phyloP scores from a whole-genome alignment of 768 basidiomycete genomes.

The Mycena galericulata region DNA sequence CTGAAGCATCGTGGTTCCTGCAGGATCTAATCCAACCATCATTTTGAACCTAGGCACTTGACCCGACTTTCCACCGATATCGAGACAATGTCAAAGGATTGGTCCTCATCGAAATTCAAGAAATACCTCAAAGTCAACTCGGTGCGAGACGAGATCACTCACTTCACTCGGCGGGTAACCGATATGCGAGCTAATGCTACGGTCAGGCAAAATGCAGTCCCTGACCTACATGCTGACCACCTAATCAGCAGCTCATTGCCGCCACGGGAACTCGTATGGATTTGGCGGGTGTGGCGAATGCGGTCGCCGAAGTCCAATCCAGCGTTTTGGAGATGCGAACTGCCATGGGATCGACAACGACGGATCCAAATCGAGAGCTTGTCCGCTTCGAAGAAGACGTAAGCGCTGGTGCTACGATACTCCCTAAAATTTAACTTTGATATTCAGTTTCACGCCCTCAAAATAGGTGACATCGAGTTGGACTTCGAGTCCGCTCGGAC shows the following conservation, averaged over 20 bases:
- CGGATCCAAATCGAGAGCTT: background rate
- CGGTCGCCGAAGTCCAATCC: background rate
- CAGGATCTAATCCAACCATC: too few relatives aligned
- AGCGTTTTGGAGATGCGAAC: background rate
- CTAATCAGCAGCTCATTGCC: background rate
- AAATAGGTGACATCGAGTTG: slow-evolving; percentile 15
- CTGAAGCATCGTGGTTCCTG: too few relatives aligned
- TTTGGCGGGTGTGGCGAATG: background rate
- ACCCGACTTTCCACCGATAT: background rate
- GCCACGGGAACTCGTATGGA: slow-evolving; percentile 7
- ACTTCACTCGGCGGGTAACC: background rate
- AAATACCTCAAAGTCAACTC: slow-evolving; percentile 18
- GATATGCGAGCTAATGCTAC: slow-evolving; percentile 12
- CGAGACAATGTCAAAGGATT: background rate
- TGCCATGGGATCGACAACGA: background rate
- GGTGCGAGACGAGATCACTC: background rate
- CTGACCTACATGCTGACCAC: background rate
- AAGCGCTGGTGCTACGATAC: background rate
- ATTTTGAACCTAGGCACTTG: slow-evolving; percentile 3
- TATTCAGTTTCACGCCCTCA: slow-evolving; percentile 1
- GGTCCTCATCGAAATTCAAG: slow-evolving; percentile 18
- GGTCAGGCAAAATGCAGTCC: background rate
- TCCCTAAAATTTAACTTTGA: background rate
- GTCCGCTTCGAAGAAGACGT: background rate
- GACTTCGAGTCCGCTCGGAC: slow-evolving; percentile 1